phyloP scores from a whole-genome alignment of 73 alveolate genomes.

The Uronychia setigera region DNA sequence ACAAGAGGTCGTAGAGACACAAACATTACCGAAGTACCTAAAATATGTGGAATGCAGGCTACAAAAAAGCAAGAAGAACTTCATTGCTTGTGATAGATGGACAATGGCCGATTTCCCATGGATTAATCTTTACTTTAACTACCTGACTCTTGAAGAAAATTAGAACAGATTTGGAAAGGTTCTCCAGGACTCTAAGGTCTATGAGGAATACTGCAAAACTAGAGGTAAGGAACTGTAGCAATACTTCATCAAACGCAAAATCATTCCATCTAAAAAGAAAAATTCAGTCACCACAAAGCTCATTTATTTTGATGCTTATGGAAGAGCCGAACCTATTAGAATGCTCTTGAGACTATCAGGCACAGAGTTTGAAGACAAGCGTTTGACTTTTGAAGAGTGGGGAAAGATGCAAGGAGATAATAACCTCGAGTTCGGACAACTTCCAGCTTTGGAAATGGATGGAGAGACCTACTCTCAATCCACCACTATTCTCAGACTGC shows the following conservation, averaged over 20 bases:
- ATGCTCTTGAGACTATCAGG: constrained; percentile 14
- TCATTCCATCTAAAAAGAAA: too few relatives aligned
- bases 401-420: constrained; percentile 20
- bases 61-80: not conserved
- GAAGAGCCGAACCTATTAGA: constrained; percentile 59
- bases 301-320: constrained; percentile 41
- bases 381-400: not conserved
- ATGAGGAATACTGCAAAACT: too few relatives aligned
- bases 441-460: constrained; percentile 73
- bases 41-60: not conserved
- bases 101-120: constrained; percentile 30
- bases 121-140: too few relatives aligned
- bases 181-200: too few relatives aligned
- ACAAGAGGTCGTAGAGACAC: not conserved
- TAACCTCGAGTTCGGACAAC: constrained; percentile 60
- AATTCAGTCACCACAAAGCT: too few relatives aligned
- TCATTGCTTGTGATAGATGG: constrained; percentile 16
- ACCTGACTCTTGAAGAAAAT: too few relatives aligned
- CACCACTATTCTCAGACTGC: constrained; percentile 64
- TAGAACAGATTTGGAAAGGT: too few relatives aligned
- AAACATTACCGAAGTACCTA: constrained; percentile 15
- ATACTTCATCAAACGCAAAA: too few relatives aligned
- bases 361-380: constrained; percentile 14
- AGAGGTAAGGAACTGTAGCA: too few relatives aligned
- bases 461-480: constrained; percentile 63